phyloP scores from a whole-genome alignment of 495 filamentous ascomycete genomes.

The Lophiostoma macrostomum region DNA sequence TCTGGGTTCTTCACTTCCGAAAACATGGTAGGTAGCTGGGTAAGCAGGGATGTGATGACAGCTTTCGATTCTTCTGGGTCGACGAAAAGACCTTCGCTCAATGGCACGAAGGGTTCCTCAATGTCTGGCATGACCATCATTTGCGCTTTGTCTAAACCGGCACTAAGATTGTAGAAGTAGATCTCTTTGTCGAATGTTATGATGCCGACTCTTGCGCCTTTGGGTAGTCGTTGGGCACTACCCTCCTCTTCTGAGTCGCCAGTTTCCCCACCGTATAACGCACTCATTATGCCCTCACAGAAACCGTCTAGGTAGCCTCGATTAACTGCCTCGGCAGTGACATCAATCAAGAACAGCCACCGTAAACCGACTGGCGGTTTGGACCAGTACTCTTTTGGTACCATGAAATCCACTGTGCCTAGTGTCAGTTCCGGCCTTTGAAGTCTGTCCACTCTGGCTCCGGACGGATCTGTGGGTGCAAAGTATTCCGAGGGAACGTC shows the following conservation, averaged over 20 bases:
- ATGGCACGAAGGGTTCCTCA: slow-evolving; percentile 92
- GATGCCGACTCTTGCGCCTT: slow-evolving; percentile 86
- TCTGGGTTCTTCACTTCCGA: slow-evolving; percentile 82
- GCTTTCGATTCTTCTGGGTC: slow-evolving; percentile 90
- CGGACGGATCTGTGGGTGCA: slow-evolving; percentile 81
- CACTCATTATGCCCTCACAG: slow-evolving; percentile 80
- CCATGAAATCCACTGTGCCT: slow-evolving; percentile 92
- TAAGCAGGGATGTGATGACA: slow-evolving; percentile 80
- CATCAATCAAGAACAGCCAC: slow-evolving; percentile 90
- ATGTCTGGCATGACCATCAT: slow-evolving; percentile 99
- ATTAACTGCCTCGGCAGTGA: slow-evolving; percentile 82
- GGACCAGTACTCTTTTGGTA: slow-evolving; percentile 98
- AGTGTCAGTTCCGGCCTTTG: slow-evolving; percentile 85
- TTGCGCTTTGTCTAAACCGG: slow-evolving; percentile 80
- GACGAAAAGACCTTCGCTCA: slow-evolving; percentile 89
- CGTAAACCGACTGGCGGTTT: slow-evolving; percentile 86
- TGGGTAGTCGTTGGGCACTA: slow-evolving; percentile 56
- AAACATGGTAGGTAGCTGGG: slow-evolving; percentile 78
- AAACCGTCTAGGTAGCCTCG: slow-evolving; percentile 88
- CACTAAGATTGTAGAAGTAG: slow-evolving; percentile 93
- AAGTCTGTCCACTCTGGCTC: slow-evolving; percentile 80
- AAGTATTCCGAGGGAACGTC: slow-evolving; percentile 93
- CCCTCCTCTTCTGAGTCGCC: slow-evolving; percentile 55
- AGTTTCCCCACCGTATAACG: slow-evolving; percentile 66
- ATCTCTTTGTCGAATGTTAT: slow-evolving; percentile 93